Evolutionary conservation across 2,329 filamentous ascomycete species (phyloP).

Genomic region (Rhynchosporium secalis): DNA sequence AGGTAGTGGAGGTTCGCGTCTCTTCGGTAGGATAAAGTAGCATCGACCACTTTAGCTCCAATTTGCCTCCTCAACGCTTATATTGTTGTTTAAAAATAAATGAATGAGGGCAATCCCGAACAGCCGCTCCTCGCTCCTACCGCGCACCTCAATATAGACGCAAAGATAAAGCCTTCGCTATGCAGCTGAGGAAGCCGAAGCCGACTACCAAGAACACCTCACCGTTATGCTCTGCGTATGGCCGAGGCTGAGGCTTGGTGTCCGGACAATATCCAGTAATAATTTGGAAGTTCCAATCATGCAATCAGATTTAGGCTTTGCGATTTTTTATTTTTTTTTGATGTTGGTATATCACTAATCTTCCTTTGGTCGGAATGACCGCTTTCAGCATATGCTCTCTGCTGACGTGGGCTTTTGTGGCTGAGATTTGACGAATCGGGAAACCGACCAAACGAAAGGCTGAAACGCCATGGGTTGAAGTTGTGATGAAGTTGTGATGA

Average conservation of each 20-base stretch:
- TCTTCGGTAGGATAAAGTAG: no score
- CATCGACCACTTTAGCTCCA: no score
- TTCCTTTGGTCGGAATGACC: neutral
- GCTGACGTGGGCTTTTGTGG: slow-evolving; percentile 1
- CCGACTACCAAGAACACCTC: neutral
- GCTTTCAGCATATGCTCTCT: slow-evolving; percentile 5
- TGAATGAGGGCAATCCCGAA: neutral
- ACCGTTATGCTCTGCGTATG: neutral
- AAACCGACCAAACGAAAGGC: neutral
- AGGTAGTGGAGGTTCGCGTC: no score
- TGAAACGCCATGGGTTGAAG: no score
- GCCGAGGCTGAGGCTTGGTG: neutral
- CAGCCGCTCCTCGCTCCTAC: neutral
- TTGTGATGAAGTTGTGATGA: neutral
- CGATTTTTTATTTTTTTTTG: neutral
- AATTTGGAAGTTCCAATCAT: neutral
- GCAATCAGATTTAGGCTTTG: neutral
- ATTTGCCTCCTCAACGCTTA: no score
- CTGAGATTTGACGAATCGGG: neutral
- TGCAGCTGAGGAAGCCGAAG: neutral
- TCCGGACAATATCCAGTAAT: neutral
- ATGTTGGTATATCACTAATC: neutral
- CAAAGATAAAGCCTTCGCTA: neutral
- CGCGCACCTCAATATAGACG: neutral
- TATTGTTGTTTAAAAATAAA: neutral